Evolutionary conservation across 345 rosid species (phyloP).

Genomic region (Rubroshorea leprosula): DNA sequence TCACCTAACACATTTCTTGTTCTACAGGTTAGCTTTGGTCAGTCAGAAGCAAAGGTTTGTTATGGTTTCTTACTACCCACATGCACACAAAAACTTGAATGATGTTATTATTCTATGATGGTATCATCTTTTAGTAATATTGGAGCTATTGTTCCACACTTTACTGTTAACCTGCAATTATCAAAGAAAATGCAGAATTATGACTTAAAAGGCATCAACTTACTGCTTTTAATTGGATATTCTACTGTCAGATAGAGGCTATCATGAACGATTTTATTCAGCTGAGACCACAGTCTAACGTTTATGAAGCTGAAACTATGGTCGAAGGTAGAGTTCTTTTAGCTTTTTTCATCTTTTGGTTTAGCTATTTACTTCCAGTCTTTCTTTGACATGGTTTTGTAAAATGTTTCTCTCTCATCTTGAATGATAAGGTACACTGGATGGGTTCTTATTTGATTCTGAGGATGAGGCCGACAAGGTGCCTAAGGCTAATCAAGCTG

Average conservation of each 20-base stretch:
- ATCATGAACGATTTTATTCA: conserved; percentile 91
- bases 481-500: conserved; percentile 52
- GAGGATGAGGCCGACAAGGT: conserved; percentile 76
- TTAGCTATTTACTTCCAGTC: not conserved
- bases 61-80: conserved; percentile 1
- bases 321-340: conserved; percentile 60
- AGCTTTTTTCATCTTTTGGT: too few species aligned
- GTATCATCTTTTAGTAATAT: too few species aligned
- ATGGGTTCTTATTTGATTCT: conserved; percentile 73
- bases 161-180: not conserved
- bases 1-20: conserved; percentile 20
- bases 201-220: not conserved
- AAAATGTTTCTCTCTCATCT: not conserved
- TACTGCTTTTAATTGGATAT: conserved; percentile 15
- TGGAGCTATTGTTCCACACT: not conserved
- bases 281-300: conserved; percentile 77
- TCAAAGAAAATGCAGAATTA: not conserved
- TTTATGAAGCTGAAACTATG: conserved; percentile 86
- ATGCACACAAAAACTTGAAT: too few species aligned
- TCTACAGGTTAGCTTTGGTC: conserved; percentile 85
- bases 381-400: not conserved
- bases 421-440: conserved; percentile 64
- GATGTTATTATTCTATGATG: too few species aligned
- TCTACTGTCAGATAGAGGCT: conserved; percentile 67
- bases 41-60: conserved; percentile 85